Percentiles rank a stretch among this genome's conserved stretches.
phyloP scores from a whole-genome alignment of 441 rosid species.

The Eutrema salsugineum region DNA sequence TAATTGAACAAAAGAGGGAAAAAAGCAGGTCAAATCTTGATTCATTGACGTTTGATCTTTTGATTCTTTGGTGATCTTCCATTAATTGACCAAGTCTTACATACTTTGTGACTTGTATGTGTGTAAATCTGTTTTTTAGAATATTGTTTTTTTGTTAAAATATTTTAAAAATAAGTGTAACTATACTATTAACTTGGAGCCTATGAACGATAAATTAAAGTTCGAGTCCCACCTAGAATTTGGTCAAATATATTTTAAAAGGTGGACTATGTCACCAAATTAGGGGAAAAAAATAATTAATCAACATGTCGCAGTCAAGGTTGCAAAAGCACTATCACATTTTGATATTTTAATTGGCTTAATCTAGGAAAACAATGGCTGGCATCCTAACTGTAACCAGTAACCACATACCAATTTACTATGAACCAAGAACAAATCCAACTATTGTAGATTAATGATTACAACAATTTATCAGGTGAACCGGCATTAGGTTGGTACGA shows the following conservation, averaged over 20 bases:
- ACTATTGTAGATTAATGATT: not conserved
- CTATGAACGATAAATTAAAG: constrained; percentile 18
- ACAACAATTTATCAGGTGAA: constrained; percentile 16
- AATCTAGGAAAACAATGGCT: not conserved
- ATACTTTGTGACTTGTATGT: not conserved
- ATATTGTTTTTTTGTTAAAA: not conserved
- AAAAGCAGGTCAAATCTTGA: constrained; percentile 4
- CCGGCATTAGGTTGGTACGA: constrained; percentile 20
- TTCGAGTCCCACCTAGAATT: constrained; percentile 2
- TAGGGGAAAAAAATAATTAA: not conserved
- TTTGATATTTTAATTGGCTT: not conserved
- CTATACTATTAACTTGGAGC: not conserved
- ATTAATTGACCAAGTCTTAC: constrained; percentile 9
- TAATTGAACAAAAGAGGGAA: not conserved
- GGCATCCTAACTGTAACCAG: constrained; percentile 12
- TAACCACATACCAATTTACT: not conserved
- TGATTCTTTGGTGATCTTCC: not conserved
- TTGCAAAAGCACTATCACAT: constrained; percentile 6
- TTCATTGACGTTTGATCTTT: constrained; percentile 8
- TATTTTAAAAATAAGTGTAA: too few relatives aligned
- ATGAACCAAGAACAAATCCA: constrained; percentile 14
- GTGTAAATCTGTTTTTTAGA: not conserved
- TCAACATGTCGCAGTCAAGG: constrained; percentile 28
- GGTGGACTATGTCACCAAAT: constrained; percentile 10
- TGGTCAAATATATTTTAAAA: not conserved